Evolutionary conservation across 331 rosid genomes (phyloP).

Genomic region (Quercus phellos): DNA sequence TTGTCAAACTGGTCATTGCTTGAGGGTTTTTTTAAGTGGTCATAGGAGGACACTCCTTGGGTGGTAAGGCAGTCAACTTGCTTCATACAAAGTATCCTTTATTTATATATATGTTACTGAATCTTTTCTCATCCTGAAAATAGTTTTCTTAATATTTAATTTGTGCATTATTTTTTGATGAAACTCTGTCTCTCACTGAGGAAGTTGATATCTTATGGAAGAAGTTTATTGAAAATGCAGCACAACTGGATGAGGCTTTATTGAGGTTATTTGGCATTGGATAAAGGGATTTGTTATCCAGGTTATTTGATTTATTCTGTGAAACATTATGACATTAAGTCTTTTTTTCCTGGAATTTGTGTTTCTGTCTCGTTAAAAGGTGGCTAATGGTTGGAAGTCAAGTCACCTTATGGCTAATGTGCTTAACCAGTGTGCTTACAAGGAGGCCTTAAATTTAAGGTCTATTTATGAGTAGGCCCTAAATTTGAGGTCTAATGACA

Average conservation of each 20-base stretch:
- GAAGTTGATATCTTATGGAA: background rate
- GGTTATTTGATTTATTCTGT: too few species aligned
- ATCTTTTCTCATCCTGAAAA: background rate
- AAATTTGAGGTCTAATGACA: too few species aligned
- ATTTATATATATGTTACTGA: background rate
- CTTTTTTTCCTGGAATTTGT: background rate
- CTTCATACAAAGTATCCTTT: background rate
- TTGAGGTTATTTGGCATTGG: background rate
- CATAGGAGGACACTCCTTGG: constrained; percentile 83
- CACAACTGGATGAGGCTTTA: background rate
- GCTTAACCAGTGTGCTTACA: background rate
- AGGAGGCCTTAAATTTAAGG: too few species aligned
- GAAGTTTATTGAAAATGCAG: background rate
- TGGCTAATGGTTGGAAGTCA: background rate
- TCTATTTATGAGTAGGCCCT: too few species aligned
- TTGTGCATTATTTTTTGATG: background rate
- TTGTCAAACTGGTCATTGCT: constrained; percentile 55
- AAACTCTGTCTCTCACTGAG: background rate
- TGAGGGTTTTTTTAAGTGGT: constrained; percentile 47
- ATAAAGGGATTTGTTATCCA: background rate
- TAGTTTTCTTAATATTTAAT: background rate
- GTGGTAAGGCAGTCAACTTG: constrained; percentile 75
- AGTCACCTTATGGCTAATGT: background rate
- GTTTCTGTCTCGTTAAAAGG: background rate
- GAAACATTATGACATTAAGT: too few species aligned